Base-by-base conservation (phyloP, 1,139 yeast species). In the Geotrichum citri-aurantii region DNA sequence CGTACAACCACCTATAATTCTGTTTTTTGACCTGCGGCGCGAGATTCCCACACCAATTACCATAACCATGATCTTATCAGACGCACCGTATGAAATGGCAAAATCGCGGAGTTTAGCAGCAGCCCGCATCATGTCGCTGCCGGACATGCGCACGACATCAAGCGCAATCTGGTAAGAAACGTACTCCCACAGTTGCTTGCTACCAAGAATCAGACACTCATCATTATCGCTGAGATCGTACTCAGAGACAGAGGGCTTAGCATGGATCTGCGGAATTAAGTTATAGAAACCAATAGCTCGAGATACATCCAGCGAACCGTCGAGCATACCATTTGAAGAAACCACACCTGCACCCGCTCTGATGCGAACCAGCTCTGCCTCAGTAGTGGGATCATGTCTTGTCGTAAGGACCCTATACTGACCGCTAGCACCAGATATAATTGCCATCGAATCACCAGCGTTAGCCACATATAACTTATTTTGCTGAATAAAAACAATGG, bases 71-170 rank as follows among this genome's bases (percentile, higher is more conserved):
- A 89, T 80, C 65, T 88, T 88, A 58, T 87, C 93, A 4, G 81
- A 77, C 47, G 95, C 88, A 24, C 99, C 98, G 71, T 91, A 93
- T 1, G 97, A 86, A 61, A 93, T 83, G 1, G 98, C 98, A 75
- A 88, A 90, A 73, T 95, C 99, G 68, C 98, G 82, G 65, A 93
- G 77, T 69, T 88, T 90, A 67, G 91, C 96, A 0, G 99, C 98
- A 0, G 98, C 97, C 40, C 85, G 73, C 86, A 90, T 87, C 3
- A 97, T 95, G 65, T 90, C 90, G 66, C 88, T 90, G 19, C 84
- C 84, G 68, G 86, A 91, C 64, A 87, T 88, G 62, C 97, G 80
- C 23, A 92, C 86, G 59, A 93, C 84, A 72, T 93, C 99, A 49
- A 92, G 96, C 0, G 96, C 97, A 29, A 89, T 80, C 68, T 91